A percentile compares a stretch with the other conserved stretches of the same genome.
Evolutionary conservation across 371 early-diverging fungal species (phyloP).

Genomic region (Mortierella polycephala): DNA sequence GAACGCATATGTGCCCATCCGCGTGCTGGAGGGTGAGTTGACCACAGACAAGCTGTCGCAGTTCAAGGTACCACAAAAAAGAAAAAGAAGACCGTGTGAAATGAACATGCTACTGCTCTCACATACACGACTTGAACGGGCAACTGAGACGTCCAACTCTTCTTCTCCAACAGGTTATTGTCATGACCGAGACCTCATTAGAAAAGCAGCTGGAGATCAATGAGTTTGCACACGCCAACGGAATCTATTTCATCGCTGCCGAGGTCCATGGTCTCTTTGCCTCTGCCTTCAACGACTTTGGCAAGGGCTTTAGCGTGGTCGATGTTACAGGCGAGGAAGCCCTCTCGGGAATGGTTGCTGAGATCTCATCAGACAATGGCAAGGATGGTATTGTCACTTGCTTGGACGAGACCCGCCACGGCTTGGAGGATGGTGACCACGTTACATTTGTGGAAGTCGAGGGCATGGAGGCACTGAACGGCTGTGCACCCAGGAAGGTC

Average conservation of each 20-base stretch:
- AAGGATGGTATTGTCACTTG: constrained; percentile 93
- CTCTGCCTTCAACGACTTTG: constrained; percentile 98
- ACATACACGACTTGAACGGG: too few species aligned
- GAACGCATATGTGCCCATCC: constrained; percentile 97
- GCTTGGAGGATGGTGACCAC: constrained; percentile 95
- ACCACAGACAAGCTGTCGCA: constrained; percentile 74
- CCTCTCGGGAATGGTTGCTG: constrained; percentile 94
- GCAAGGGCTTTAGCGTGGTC: constrained; percentile 87
- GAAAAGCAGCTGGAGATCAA: constrained; percentile 89
- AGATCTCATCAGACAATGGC: constrained; percentile 75
- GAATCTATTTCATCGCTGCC: constrained; percentile 94
- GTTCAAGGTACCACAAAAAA: constrained; percentile 69
- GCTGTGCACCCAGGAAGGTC: constrained; percentile 81
- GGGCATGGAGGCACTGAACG: constrained; percentile 93
- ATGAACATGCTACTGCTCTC: neutral
- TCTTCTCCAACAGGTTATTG: constrained; percentile 74
- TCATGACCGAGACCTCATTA: constrained; percentile 84
- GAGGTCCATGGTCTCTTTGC: constrained; percentile 97
- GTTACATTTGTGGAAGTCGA: constrained; percentile 94
- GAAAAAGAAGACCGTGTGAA: neutral
- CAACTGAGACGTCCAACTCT: neutral
- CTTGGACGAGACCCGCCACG: constrained; percentile 96
- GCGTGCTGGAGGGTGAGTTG: constrained; percentile 82
- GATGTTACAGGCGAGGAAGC: constrained; percentile 98
- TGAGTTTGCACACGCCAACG: constrained; percentile 85